Conservation (phyloP, 1,284 basidiomycete species). For the Prillingera fragicola region DNA sequence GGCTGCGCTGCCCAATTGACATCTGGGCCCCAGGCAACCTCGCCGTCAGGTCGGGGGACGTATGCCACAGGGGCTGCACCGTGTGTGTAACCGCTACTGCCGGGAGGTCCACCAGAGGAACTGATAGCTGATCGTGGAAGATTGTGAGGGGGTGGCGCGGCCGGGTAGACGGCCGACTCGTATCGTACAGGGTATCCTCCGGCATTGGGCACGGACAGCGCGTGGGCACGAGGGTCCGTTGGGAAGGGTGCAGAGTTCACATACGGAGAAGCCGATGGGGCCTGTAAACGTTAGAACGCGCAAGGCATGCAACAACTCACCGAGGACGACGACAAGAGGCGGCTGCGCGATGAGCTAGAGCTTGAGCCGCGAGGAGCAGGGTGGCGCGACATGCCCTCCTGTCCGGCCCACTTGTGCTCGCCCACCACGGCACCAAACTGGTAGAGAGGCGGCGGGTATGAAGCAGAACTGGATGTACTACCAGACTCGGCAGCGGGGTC, state of each 20-base stretch:
- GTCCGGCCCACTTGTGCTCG: conserved; percentile 6
- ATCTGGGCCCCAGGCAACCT: conserved; percentile 21
- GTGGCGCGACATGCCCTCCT: conserved; percentile 7
- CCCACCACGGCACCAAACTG: conserved; percentile 14
- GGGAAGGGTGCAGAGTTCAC: conserved; percentile 28
- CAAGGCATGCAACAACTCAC: conserved; percentile 25
- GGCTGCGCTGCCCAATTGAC: conserved; percentile 13
- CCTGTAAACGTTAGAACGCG: conserved; percentile 18
- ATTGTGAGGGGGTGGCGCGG: conserved; percentile 20
- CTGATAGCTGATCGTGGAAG: conserved; percentile 21
- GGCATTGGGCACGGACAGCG: conserved; percentile 16
- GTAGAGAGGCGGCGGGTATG: conserved; percentile 21
- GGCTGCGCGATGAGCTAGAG: conserved; percentile 19
- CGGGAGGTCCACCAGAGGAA: conserved; percentile 5
- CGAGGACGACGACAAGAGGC: conserved; percentile 32
- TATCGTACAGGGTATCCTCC: conserved; percentile 26
- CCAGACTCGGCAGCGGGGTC: conserved; percentile 10
- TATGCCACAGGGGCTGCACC: conserved; percentile 9
- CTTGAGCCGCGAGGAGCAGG: conserved; percentile 7
- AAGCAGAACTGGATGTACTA: conserved; percentile 12
- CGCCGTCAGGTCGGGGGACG: conserved; percentile 12
- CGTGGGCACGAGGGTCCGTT: conserved; percentile 31
- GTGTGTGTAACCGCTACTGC: conserved; percentile 6
- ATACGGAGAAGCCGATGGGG: conserved; percentile 39
- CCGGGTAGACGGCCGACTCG: conserved; percentile 29